phyloP scores from a whole-genome alignment of 2,329 filamentous ascomycete genomes.

The Calonectria montana region DNA sequence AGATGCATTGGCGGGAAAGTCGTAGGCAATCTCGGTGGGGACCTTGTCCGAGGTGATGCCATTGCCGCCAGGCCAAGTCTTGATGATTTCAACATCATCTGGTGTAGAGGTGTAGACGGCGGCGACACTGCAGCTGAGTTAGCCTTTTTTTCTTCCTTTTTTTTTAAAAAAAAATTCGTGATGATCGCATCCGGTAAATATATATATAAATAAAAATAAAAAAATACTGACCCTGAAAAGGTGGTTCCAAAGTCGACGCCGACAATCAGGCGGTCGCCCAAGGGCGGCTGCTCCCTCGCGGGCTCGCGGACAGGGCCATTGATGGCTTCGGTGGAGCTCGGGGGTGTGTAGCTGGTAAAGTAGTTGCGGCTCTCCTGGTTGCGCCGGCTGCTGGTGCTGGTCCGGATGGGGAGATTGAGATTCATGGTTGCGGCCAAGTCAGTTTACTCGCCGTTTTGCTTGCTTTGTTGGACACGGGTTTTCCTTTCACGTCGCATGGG shows the following conservation, averaged over 20 bases:
- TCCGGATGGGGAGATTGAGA: slow-evolving; percentile 63
- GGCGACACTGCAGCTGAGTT: slow-evolving; percentile 61
- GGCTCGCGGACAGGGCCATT: slow-evolving; percentile 70
- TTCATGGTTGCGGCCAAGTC: slow-evolving; percentile 53
- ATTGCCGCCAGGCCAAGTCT: slow-evolving; percentile 85
- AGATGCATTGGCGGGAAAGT: slow-evolving; percentile 47
- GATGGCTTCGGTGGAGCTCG: slow-evolving; percentile 71
- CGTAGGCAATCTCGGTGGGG: slow-evolving; percentile 80
- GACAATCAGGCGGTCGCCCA: slow-evolving; percentile 76
- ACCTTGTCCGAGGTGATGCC: slow-evolving; percentile 92
- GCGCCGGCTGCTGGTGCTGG: slow-evolving; percentile 57
- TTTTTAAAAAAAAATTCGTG: too few relatives aligned
- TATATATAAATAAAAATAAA: neutral
- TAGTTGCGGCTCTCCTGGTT: slow-evolving; percentile 68
- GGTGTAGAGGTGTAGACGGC: slow-evolving; percentile 80
- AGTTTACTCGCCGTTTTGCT: slow-evolving; percentile 1
- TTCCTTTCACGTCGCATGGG: slow-evolving; percentile 23
- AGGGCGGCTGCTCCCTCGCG: slow-evolving; percentile 61
- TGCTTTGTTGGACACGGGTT: neutral
- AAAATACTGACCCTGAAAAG: slow-evolving; percentile 73
- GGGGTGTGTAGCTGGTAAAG: slow-evolving; percentile 66
- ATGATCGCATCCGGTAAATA: too few relatives aligned
- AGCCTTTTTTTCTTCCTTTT: neutral
- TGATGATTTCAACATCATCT: slow-evolving; percentile 86
- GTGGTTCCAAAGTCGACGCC: slow-evolving; percentile 89